Conservation (phyloP, 2,329 filamentous ascomycete genomes). For the Cordyceps pruinosa region DNA sequence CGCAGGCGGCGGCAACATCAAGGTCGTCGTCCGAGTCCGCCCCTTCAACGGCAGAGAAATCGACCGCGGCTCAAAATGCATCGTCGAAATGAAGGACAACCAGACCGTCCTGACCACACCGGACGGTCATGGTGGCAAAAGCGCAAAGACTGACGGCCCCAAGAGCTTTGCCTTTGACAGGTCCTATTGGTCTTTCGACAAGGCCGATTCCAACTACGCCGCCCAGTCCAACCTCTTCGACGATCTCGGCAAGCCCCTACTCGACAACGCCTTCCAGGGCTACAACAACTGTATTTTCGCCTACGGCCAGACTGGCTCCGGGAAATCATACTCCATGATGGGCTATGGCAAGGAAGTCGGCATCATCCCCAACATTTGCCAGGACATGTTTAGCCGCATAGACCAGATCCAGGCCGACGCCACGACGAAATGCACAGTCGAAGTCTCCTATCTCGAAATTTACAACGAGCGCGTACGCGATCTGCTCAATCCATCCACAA, state of each 20-base stretch:
- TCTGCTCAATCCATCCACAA: slow-evolving; percentile 88
- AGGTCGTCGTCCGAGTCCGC: slow-evolving; percentile 95
- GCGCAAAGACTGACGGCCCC: slow-evolving; percentile 60
- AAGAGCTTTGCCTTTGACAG: slow-evolving; percentile 95
- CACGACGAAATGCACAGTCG: slow-evolving; percentile 80
- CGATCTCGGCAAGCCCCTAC: slow-evolving; percentile 79
- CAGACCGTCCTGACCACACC: slow-evolving; percentile 83
- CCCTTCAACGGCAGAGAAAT: slow-evolving; percentile 96
- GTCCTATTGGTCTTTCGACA: slow-evolving; percentile 97
- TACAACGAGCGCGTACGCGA: slow-evolving; percentile 98
- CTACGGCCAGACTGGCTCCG: slow-evolving; percentile 95
- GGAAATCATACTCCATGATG: slow-evolving; percentile 99
- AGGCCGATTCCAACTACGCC: slow-evolving; percentile 72
- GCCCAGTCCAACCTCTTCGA: slow-evolving; percentile 84
- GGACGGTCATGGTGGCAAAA: slow-evolving; percentile 54
- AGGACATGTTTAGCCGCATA: slow-evolving; percentile 94
- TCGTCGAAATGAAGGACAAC: slow-evolving; percentile 90
- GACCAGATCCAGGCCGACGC: slow-evolving; percentile 61
- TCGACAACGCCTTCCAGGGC: slow-evolving; percentile 96
- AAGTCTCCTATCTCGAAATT: slow-evolving; percentile 97
- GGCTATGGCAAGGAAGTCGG: slow-evolving; percentile 93
- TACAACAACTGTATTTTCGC: slow-evolving; percentile 99
- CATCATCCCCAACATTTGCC: slow-evolving; percentile 94
- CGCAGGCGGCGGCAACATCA: slow-evolving; percentile 88
- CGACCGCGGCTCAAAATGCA: slow-evolving; percentile 88